Percentiles rank a stretch among this genome's conserved stretches.
Conservation (phyloP, 257 asterid species). For the Solanum pimpinellifolium region DNA sequence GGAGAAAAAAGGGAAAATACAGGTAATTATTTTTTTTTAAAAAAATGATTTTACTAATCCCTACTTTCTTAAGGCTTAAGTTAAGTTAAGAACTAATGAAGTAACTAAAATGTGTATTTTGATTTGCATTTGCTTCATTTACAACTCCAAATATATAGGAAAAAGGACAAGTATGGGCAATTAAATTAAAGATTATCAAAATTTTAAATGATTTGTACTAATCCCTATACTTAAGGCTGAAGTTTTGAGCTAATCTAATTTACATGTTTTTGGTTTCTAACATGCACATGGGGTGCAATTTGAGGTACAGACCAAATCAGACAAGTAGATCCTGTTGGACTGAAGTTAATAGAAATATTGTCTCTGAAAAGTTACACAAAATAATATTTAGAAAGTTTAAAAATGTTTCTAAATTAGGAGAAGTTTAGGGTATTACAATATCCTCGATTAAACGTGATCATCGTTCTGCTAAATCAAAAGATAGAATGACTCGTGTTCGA, state of each 20-base stretch:
- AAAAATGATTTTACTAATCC: not conserved
- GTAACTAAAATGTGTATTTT: not conserved
- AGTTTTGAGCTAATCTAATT: not conserved
- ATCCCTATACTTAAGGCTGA: not conserved
- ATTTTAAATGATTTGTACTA: not conserved
- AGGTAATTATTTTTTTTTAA: not conserved
- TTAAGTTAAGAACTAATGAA: not conserved
- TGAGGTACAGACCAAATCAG: not conserved
- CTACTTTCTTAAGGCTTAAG: not conserved
- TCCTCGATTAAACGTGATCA: not conserved
- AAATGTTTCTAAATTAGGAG: not conserved
- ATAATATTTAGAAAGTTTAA: not conserved
- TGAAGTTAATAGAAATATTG: not conserved
- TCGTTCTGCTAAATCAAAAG: not conserved
- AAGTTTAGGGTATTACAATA: not conserved
- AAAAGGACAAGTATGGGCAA: not conserved
- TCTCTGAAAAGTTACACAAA: not conserved
- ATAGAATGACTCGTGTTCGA: accelerated
- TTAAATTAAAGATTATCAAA: not conserved
- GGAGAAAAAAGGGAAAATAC: not conserved
- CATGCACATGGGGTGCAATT: not conserved
- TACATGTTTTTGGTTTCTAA: not conserved
- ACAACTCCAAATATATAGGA: not conserved
- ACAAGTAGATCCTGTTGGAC: not conserved
- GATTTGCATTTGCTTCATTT: not conserved